phyloP scores from a whole-genome alignment of 768 basidiomycete genomes.

The Kwoniella sp. region DNA sequence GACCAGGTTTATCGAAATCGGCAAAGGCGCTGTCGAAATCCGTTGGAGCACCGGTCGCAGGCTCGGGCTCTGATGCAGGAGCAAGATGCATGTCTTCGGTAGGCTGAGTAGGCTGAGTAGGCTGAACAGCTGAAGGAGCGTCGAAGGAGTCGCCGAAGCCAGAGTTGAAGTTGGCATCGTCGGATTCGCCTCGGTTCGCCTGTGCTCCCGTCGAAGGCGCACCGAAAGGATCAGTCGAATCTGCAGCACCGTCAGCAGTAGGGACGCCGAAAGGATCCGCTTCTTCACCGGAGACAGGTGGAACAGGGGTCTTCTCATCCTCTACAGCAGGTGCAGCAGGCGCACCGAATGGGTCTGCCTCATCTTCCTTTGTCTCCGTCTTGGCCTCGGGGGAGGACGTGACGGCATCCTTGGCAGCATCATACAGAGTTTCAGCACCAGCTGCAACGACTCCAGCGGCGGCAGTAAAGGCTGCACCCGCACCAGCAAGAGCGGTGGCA shows the following conservation, averaged over 20 bases:
- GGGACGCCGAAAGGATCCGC: constrained; percentile 38
- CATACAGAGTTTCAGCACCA: constrained; percentile 39
- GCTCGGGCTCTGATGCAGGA: constrained; percentile 19
- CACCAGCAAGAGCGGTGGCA: constrained; percentile 35
- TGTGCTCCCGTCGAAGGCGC: constrained; percentile 17
- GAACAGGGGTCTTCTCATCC: constrained; percentile 12
- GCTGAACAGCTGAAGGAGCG: constrained; percentile 43
- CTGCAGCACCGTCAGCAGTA: background rate
- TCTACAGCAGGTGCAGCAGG: background rate
- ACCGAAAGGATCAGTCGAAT: constrained; percentile 40
- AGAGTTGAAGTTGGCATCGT: constrained; percentile 46
- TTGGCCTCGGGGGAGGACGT: constrained; percentile 19
- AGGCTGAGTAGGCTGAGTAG: constrained; percentile 12
- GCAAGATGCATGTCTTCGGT: constrained; percentile 9
- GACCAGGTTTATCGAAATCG: constrained; percentile 32
- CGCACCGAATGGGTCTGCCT: constrained; percentile 33
- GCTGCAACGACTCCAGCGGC: constrained; percentile 35
- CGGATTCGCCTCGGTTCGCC: constrained; percentile 8
- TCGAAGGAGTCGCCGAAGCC: constrained; percentile 55
- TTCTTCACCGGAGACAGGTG: constrained; percentile 13
- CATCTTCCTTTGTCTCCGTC: constrained; percentile 12
- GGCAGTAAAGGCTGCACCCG: constrained; percentile 35
- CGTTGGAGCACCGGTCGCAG: constrained; percentile 5
- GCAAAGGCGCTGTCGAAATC: constrained; percentile 56
- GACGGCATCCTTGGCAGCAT: constrained; percentile 38